Conservation (phyloP, 108 stramenopile genomes). For the Nitzschia putrida region DNA sequence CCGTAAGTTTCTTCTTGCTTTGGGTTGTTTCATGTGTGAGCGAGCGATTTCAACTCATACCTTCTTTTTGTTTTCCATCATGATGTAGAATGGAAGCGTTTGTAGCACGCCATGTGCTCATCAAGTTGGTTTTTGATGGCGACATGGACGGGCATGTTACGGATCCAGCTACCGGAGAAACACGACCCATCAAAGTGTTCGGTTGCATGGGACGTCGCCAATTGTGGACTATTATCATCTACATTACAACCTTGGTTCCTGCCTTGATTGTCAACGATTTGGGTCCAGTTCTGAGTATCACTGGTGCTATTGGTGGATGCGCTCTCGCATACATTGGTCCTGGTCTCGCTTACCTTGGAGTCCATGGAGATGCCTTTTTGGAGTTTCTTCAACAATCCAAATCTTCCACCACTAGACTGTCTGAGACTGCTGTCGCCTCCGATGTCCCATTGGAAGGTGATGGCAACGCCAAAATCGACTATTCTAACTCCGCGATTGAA, state of each 20-base stretch:
- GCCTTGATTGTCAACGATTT: slow-evolving; percentile 75
- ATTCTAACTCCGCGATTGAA: background rate
- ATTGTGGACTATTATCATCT: slow-evolving; percentile 58
- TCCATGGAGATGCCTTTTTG: slow-evolving; percentile 73
- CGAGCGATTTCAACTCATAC: background rate
- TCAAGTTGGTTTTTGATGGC: slow-evolving; percentile 65
- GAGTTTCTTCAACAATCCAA: background rate
- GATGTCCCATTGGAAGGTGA: slow-evolving; percentile 75
- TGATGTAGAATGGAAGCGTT: slow-evolving; percentile 65
- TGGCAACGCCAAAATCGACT: slow-evolving; percentile 50
- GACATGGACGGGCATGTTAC: slow-evolving; percentile 65
- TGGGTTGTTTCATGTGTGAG: background rate
- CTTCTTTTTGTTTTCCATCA: slow-evolving; percentile 1
- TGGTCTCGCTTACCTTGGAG: slow-evolving; percentile 75
- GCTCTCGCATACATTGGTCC: slow-evolving; percentile 74
- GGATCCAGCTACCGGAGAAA: slow-evolving; percentile 17
- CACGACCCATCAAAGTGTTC: slow-evolving; percentile 29
- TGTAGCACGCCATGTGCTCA: slow-evolving; percentile 78
- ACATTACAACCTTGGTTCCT: slow-evolving; percentile 63
- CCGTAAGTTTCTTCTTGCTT: slow-evolving; percentile 40
- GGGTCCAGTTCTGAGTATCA: slow-evolving; percentile 78
- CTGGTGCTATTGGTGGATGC: slow-evolving; percentile 75
- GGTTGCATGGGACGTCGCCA: slow-evolving; percentile 51
- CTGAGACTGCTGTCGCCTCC: background rate
- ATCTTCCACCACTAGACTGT: background rate